A percentile compares a stretch with the other conserved stretches of the same genome.
phyloP scores from a whole-genome alignment of 169 alveolate species.

The Condylostoma magnum region DNA sequence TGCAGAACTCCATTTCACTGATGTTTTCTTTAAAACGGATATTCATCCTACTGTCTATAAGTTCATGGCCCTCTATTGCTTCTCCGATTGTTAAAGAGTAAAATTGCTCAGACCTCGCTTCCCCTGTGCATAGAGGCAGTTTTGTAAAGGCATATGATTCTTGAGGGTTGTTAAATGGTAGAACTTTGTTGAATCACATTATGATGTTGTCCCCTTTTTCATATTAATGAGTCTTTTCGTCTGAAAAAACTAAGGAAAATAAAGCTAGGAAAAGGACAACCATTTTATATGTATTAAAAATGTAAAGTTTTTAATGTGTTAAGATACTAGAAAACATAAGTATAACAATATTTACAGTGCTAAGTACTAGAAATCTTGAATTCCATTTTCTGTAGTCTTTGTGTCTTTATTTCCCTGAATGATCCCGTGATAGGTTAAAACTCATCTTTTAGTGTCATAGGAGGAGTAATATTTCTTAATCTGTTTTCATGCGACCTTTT shows the following conservation, averaged over 20 bases:
- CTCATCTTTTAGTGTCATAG: too few species aligned
- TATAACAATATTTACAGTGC: too few species aligned
- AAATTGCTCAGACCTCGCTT: background rate
- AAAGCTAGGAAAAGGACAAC: too few species aligned
- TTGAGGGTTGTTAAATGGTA: slow-evolving; percentile 43
- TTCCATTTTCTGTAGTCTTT: too few species aligned
- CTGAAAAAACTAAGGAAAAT: background rate
- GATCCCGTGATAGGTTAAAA: too few species aligned
- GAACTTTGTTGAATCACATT: slow-evolving; percentile 26
- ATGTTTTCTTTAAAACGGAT: background rate
- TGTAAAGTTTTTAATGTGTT: too few species aligned
- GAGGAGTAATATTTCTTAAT: too few species aligned
- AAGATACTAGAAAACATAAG: too few species aligned
- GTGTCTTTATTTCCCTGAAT: too few species aligned
- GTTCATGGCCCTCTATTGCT: slow-evolving; percentile 42
- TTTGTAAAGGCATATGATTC: slow-evolving; percentile 34
- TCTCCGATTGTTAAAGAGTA: slow-evolving; percentile 33
- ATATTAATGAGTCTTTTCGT: slow-evolving; percentile 10
- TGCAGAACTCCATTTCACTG: background rate
- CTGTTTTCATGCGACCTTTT: too few species aligned
- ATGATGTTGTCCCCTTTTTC: slow-evolving; percentile 14
- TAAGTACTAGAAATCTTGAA: too few species aligned
- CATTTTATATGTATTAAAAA: too few species aligned
- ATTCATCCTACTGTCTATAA: slow-evolving; percentile 5
- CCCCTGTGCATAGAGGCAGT: slow-evolving; percentile 32